Base-by-base conservation (phyloP, 495 filamentous ascomycete species). In the Xanthoparmelia taractica region DNA sequence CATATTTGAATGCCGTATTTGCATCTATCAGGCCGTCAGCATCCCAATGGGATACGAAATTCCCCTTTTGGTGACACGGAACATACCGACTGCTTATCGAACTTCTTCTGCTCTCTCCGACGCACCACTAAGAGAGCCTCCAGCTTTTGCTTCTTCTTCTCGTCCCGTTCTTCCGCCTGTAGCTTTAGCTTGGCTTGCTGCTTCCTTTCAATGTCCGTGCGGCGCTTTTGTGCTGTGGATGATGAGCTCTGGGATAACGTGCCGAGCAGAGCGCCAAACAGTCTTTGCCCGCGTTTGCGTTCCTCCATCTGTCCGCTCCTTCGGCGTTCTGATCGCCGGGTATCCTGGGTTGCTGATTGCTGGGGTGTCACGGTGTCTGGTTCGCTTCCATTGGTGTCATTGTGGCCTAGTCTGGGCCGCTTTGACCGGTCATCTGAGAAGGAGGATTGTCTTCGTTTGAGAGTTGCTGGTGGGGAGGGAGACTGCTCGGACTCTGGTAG, bases 241-340 rank as follows among this genome's bases (percentile, higher is more conserved):
- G 71, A 80, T 68, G 84, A 82, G 68, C 82, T 89, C 79, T 94
- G 89, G 72, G 89, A 93, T 63, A 97, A 84, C 59, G 91, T 93
- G 72, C 87, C 91, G 67, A 96, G 78, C 68, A 96, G 75, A 58
- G 86, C 91, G 59, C 94, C 94, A 76, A 97, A 96, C 70, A 98
- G 81, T 59, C 94, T 82, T 78, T 90, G 87, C 50, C 90, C 91
- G 17, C 94, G 88, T 69, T 88, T 89, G 72, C 87, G 91, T 70
- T 97, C 92, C 65, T 96, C 91, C 61, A 84, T 75, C 38, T 76
- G 79, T 37, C 80, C 76, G 61, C 68, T 78, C 65, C 80, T 82
- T 65, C 74, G 76, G 54, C 73, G 73, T 58, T 75, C 73, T 69
- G 77, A 59, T 71, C 76, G 57, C 67, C 73, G 61, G 18, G 72